Percentiles rank a stretch among this genome's conserved stretches.
These are phyloP conservation scores for Tricholoma terreum DNA, from an alignment of 768 basidiomycete genomes.

Conservation along the genomic window DNA sequence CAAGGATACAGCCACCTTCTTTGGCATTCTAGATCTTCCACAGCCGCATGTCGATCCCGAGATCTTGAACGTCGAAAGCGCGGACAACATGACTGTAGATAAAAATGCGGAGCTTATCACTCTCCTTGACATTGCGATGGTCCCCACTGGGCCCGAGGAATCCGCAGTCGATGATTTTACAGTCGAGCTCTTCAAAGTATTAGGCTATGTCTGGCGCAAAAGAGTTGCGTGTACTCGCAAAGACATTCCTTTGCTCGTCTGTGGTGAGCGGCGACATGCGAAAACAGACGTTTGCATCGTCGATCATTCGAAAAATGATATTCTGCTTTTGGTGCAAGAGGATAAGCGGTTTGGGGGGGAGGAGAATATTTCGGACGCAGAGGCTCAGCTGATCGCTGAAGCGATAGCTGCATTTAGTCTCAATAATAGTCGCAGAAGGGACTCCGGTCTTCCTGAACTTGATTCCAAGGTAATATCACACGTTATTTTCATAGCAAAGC, in stretches of 20 bases:
- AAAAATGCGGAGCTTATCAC: background rate
- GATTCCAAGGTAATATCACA: background rate
- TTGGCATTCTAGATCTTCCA: too few species aligned
- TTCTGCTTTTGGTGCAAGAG: background rate
- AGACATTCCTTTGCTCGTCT: background rate
- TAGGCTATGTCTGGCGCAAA: background rate
- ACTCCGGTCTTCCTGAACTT: slow-evolving; percentile 2
- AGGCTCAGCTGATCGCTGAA: slow-evolving; percentile 12
- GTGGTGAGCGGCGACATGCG: background rate
- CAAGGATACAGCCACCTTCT: too few species aligned
- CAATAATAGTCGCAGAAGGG: slow-evolving; percentile 3
- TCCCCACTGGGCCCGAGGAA: background rate
- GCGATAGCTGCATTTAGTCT: slow-evolving; percentile 12
- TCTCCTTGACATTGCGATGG: background rate
- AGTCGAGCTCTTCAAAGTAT: background rate
- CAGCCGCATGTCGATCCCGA: too few species aligned
- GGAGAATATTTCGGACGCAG: slow-evolving; percentile 2
- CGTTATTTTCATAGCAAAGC: background rate
- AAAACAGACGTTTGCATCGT: background rate
- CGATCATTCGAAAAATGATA: background rate
- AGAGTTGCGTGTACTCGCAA: background rate
- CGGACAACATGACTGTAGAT: too few species aligned
- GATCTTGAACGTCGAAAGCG: too few species aligned
- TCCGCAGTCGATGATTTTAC: background rate
- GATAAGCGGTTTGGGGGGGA: background rate